Evolutionary conservation across 257 asterid genomes (phyloP).

Genomic region (Rehmannia glutinosa): DNA sequence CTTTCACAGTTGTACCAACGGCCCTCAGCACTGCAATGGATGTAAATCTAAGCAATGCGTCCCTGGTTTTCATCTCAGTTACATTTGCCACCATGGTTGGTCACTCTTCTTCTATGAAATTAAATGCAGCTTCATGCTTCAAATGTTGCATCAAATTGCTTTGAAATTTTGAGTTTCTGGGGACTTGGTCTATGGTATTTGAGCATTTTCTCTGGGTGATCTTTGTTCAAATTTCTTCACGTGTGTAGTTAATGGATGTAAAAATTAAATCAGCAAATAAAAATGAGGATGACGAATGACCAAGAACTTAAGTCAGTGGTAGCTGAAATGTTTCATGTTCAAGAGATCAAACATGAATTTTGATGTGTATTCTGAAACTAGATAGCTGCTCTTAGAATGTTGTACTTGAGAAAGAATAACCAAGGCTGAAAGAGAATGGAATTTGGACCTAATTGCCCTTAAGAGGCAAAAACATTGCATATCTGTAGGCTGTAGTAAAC

Average conservation of each 20-base stretch:
- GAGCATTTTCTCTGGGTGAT: conserved; percentile 9
- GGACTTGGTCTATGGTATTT: conserved; percentile 7
- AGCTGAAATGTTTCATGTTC: not conserved
- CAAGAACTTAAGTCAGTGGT: not conserved
- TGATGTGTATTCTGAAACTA: too few species aligned
- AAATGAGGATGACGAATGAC: not conserved
- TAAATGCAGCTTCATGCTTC: not conserved
- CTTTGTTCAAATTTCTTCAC: conserved; percentile 6
- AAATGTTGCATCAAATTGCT: conserved; percentile 4
- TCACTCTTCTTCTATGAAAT: conserved; percentile 27
- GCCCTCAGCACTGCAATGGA: conserved; percentile 99
- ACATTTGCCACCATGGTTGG: conserved; percentile 99
- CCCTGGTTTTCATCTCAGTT: conserved; percentile 97
- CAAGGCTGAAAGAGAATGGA: not conserved
- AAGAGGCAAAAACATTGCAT: not conserved
- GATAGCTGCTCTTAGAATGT: too few species aligned
- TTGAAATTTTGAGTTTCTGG: not conserved
- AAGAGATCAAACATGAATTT: too few species aligned
- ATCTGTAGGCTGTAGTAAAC: not conserved
- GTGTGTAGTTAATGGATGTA: too few species aligned
- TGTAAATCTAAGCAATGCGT: conserved; percentile 90
- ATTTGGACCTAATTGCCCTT: not conserved
- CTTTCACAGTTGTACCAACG: conserved; percentile 99
- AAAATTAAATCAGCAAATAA: not conserved
- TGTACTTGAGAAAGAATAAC: not conserved